Evolutionary conservation across 768 basidiomycete genomes (phyloP).

Genomic region (Lactarius hatsudake): DNA sequence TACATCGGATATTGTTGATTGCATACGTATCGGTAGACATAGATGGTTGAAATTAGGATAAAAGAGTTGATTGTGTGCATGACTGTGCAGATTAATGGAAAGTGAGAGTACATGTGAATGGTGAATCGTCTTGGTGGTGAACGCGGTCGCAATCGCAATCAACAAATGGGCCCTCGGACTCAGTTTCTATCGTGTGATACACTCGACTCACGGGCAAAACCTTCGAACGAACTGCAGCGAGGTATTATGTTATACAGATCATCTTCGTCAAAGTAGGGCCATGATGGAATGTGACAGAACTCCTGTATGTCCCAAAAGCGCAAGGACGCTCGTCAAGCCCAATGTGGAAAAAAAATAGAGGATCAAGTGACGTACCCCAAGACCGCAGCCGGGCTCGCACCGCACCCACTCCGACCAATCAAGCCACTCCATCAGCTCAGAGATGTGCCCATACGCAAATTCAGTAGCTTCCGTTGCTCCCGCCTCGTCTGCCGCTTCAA

Average conservation of each 20-base stretch:
- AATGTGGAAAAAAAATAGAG: no score
- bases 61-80: no score
- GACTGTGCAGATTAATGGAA: no score
- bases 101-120: no score
- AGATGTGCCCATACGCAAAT: constrained; percentile 10
- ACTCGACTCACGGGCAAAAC: neutral
- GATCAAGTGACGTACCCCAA: constrained; percentile 23
- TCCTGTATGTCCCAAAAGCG: constrained; percentile 4
- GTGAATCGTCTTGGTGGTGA: no score
- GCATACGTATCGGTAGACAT: no score
- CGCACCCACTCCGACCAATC: constrained; percentile 29
- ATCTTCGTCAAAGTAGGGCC: constrained; percentile 23
- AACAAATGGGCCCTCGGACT: no score
- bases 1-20: no score
- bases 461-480: neutral
- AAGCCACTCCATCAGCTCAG: constrained; percentile 27
- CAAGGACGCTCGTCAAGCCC: neutral
- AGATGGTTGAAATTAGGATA: no score
- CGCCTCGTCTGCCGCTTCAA: constrained; percentile 18
- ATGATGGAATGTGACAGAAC: constrained; percentile 26
- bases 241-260: constrained; percentile 22
- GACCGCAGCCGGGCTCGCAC: constrained; percentile 24
- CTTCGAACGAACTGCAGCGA: constrained; percentile 9
- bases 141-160: no score
- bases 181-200: neutral